A percentile compares a stretch with the other conserved stretches of the same genome.
Evolutionary conservation across 768 basidiomycete species (phyloP).

Genomic region (Terana coerulea): DNA sequence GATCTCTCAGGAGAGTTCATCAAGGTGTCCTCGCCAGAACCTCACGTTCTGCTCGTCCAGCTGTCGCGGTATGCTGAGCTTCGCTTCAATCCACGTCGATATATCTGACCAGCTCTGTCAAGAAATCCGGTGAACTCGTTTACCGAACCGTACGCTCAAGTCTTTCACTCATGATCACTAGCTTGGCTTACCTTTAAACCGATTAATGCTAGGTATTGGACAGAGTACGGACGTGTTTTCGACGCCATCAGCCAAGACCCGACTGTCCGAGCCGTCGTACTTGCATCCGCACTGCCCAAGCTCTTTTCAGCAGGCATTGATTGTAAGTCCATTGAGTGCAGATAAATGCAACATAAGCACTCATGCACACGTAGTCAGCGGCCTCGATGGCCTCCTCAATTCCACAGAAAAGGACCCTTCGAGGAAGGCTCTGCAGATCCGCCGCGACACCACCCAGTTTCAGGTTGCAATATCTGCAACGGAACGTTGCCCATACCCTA

Average conservation of each 20-base stretch:
- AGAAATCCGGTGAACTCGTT: constrained; percentile 72
- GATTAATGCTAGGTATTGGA: constrained; percentile 57
- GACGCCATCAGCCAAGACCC: constrained; percentile 46
- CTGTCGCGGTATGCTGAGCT: constrained; percentile 30
- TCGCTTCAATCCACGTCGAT: neutral
- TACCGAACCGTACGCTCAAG: constrained; percentile 42
- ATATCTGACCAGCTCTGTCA: neutral
- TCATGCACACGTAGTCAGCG: constrained; percentile 25
- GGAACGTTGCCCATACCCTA: constrained; percentile 68
- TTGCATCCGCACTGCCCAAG: constrained; percentile 68
- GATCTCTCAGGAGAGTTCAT: constrained; percentile 26
- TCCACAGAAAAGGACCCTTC: constrained; percentile 41
- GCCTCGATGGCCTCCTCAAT: constrained; percentile 4
- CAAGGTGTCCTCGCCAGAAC: constrained; percentile 30
- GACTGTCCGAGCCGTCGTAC: constrained; percentile 67
- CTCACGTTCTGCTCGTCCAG: constrained; percentile 38
- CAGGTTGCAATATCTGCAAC: constrained; percentile 70
- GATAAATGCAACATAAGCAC: neutral
- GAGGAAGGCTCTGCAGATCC: constrained; percentile 45
- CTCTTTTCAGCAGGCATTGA: constrained; percentile 85
- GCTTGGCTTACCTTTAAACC: constrained; percentile 2
- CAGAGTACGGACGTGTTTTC: constrained; percentile 60
- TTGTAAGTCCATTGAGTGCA: constrained; percentile 47
- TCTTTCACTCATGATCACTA: neutral
- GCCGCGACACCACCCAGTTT: constrained; percentile 50